A percentile compares a stretch with the other conserved stretches of the same genome.
These are phyloP conservation scores for Hymenoscyphus infarciens DNA, from an alignment of 2,329 filamentous ascomycete genomes.

Conservation along the genomic window DNA sequence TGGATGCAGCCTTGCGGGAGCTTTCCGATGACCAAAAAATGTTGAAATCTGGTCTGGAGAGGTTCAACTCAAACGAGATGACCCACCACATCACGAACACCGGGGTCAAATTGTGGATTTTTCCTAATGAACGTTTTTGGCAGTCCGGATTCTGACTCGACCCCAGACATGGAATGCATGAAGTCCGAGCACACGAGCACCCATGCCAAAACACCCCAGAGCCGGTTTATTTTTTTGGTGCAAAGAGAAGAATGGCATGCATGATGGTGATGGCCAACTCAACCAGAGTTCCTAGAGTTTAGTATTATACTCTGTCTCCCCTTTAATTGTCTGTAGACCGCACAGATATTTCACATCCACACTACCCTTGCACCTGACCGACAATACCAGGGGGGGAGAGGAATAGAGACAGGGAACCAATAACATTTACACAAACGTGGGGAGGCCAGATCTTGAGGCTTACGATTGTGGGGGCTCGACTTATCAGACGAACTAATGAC, in stretches of 20 bases:
- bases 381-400: too few relatives aligned
- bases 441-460: constrained; percentile 21
- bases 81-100: constrained; percentile 14
- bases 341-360: too few relatives aligned
- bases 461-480: not conserved
- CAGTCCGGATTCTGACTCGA: constrained; percentile 14
- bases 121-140: not conserved
- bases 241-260: constrained; percentile 22
- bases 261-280: constrained; percentile 26
- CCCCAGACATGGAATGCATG: constrained; percentile 13
- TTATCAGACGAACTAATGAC: constrained; percentile 23
- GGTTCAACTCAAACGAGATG: constrained; percentile 7
- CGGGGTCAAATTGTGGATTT: constrained; percentile 9
- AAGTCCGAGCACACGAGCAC: constrained; percentile 21
- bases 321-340: too few relatives aligned
- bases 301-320: too few relatives aligned
- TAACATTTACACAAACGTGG: constrained; percentile 23
- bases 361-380: too few relatives aligned
- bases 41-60: constrained; percentile 4
- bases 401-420: constrained; percentile 11
- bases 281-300: constrained; percentile 16
- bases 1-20: constrained; percentile 12
- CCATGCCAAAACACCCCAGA: constrained; percentile 13
- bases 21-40: constrained; percentile 11
- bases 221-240: constrained; percentile 7